Evolutionary conservation across 306 rosid species (phyloP).

Genomic region (peach (Prunus persica)): DNA sequence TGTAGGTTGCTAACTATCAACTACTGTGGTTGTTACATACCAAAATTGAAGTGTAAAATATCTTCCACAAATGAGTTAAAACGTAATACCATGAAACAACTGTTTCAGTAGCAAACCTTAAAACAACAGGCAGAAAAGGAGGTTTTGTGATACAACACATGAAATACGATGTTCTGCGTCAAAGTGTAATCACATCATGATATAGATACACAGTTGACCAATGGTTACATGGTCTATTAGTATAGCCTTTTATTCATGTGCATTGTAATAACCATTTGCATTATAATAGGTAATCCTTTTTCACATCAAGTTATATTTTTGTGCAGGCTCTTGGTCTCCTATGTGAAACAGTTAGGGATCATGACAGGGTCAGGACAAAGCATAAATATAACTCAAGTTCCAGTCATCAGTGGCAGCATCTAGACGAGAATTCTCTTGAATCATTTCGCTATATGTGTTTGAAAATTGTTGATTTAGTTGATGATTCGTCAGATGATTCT

Average conservation of each 20-base stretch:
- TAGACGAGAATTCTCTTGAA: constrained; percentile 50
- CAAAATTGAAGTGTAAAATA: background rate
- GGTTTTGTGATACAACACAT: background rate
- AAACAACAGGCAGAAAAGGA: background rate
- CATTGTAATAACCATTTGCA: background rate
- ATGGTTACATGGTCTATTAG: background rate
- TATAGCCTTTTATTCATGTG: background rate
- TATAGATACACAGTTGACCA: background rate
- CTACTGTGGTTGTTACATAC: background rate
- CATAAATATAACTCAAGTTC: constrained; percentile 37
- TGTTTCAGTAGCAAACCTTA: background rate
- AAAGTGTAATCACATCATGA: background rate
- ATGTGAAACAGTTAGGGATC: constrained; percentile 62
- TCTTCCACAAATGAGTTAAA: background rate
- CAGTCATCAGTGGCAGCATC: constrained; percentile 45
- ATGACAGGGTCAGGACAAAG: constrained; percentile 30
- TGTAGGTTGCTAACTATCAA: background rate
- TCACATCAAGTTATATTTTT: constrained; percentile 9
- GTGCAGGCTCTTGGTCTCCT: constrained; percentile 82
- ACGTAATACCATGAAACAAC: background rate
- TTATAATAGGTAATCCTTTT: background rate
- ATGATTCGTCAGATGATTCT: constrained; percentile 42
- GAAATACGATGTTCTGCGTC: background rate
- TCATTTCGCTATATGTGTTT: constrained; percentile 52
- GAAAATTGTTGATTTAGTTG: constrained; percentile 56